Evolutionary conservation across 1,284 basidiomycete species (phyloP), one percentile per base, ranked within the genome.

Genomic region (Rhodotorula mucilaginosa): DNA sequence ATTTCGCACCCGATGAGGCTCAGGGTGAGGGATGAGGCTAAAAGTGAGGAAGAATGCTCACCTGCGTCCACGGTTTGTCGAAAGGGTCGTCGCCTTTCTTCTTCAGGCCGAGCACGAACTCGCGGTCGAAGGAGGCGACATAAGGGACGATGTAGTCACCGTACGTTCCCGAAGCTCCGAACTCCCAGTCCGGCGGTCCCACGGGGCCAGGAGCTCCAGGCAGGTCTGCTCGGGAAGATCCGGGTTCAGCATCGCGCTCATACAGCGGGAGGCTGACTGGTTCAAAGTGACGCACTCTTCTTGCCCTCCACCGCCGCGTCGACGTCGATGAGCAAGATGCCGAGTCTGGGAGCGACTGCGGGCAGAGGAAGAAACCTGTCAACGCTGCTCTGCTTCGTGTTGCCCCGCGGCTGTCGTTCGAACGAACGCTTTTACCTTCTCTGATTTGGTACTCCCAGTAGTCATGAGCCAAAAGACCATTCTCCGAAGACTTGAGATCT

Each of bases 61-160:
- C 58, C 34, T 48, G 15, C 26, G 54, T 26, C 52, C 64, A 64
- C 46, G 26, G 39, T 47, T 62, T 58, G n/a, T 57, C 44, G 46
- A 64, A 60, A 13, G 46, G 58, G 44, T 60, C 60, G 10, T 57
- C 47, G 44, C 19, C 29, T 48, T 39, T 19, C 5, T 44, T 16
- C 57, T 70, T 67, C 44, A 63, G 23, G n/a, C 61, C 69, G 48
- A 70, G 64, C 39, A 67, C 13, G 56, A 31, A 57, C 26, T 70
- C 57, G n/a, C 18, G 6, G 61, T 70, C 64, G 60, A 67, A 67
- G 49, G 39, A 23, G 21, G 64, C 31, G n/a, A 67, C 49, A 49
- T 70, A 67, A 5, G 69, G 61, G 12, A 62, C 34, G 39, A 31
- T n/a, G 51, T 64, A 57, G 31, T 31, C 57, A 8, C 34, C 57